Base-by-base conservation (phyloP, 306 rosid genomes). In the Glycine tomentella region DNA sequence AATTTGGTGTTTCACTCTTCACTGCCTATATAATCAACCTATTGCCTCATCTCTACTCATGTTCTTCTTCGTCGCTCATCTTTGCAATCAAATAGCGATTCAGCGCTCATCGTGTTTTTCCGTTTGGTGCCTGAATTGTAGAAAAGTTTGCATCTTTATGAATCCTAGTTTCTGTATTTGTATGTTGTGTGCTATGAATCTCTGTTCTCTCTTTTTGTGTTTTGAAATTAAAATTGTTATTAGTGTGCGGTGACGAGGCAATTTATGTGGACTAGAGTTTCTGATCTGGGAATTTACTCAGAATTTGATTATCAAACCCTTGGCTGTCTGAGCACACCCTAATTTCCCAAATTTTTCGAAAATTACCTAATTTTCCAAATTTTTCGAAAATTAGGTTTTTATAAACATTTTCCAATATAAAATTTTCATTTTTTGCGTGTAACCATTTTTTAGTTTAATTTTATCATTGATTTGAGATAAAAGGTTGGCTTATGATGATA, bases 271-370 rank as follows among this genome's bases (percentile, higher is more conserved):
- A 91, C 95, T 93, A 90, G 94, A 95, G 97, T 95, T 88, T 95
- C 95, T 93, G 97, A 95, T 93, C 82, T 86, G 93, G 95, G 90
- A n/a, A 20, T 65, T 53, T 44, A 31, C 92, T 74, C 90, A 48
- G 88, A 62, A 93, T 38, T 55, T 93, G 98, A 91, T 89, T 93
- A 81, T 16, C 33, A 87, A 86, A 84, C 98, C 97, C 96, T 93
- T 93, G 99, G 98, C 97, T 95, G 97, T 95, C 98, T 88, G 97
- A 93, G 99, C 98, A 87, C 31, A 25, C 94, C 31, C 31, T 0
- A 71, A 12, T 13, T 50, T 6, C 3, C 10, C 52, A 58, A 5
- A n/a, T n/a, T n/a, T n/a, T n/a, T n/a, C n/a, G n/a, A n/a, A n/a
- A n/a, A n/a, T n/a, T n/a, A n/a, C n/a, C n/a, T n/a, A n/a, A n/a